Evolutionary conservation across 2,329 filamentous ascomycete species (phyloP), one percentile per base, ranked within the genome.

Genomic region (Botrytis porri): DNA sequence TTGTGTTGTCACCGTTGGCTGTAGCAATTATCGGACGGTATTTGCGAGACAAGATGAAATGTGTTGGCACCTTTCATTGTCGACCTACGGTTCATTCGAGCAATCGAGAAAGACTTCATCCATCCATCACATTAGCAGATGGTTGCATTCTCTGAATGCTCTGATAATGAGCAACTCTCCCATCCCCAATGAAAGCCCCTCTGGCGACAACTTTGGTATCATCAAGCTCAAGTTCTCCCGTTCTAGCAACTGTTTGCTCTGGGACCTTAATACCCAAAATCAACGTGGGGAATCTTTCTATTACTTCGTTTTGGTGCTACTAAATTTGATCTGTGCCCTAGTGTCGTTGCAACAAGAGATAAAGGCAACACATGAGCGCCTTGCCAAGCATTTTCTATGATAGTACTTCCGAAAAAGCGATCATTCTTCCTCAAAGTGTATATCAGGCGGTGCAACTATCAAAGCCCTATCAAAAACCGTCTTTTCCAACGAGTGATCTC

Each of bases 391-490:
- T 57, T 69, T 41, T 20, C 48, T 20, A 69, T 66, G 35, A 18
- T 35, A 66, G 14, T 39, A 39, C 9, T 69, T n/a, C 51, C 37
- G 48, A 69, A 69, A 66, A 69, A 41, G 35, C 48, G 48, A 69
- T 69, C 65, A 69, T 69, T 41, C 48, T 57, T 32, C 35, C n/a
- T 29, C 32, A 41, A 32, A 32, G 48, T 69, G n/a, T 57, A 41
- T 69, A 69, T 69, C 65, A 69, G 48, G 65, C 48, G 65, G 65
- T 57, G 54, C 48, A 69, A 57, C 37, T 43, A 14, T 69, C 9
- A 57, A 32, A 69, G 37, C 65, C 18, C 51, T 43, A 25, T 32
- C 48, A 25, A 69, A 48, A 32, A 4, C 3, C 8, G 39, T 41
- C 48, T 41, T 25, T 57, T 12, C 37, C 48, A 57, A 41, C 48